Percentiles rank a stretch among this genome's conserved stretches.
Evolutionary conservation across 169 alveolate genomes (phyloP).

Genomic region (Perkinsus olseni): DNA sequence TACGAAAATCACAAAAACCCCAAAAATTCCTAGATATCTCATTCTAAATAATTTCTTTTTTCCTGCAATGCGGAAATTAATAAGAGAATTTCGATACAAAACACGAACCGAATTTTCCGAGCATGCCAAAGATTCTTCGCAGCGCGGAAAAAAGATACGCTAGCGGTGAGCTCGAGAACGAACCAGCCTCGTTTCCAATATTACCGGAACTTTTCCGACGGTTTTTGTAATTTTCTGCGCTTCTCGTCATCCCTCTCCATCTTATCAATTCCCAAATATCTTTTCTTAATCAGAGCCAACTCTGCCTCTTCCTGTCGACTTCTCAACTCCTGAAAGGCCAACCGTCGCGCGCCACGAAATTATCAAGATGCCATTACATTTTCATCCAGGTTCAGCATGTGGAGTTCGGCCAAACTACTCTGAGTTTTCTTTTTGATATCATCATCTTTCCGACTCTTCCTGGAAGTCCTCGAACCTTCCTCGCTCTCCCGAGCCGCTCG

Average conservation of each 20-base stretch:
- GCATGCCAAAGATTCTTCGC: neutral
- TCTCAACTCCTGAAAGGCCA: constrained; percentile 21
- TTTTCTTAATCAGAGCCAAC: constrained; percentile 64
- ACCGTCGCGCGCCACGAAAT: neutral
- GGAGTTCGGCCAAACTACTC: constrained; percentile 18
- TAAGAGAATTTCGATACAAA: neutral
- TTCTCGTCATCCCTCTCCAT: constrained; percentile 19
- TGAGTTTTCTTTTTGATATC: neutral
- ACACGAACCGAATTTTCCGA: neutral
- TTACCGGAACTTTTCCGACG: constrained; percentile 78
- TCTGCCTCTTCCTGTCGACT: constrained; percentile 55
- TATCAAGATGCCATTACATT: neutral
- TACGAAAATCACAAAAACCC: neutral
- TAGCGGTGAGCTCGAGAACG: no score
- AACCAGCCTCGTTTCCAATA: no score
- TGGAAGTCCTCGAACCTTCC: constrained; percentile 4
- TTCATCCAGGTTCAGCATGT: constrained; percentile 16
- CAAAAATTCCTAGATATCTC: neutral
- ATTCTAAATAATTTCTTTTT: neutral
- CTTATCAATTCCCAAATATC: constrained; percentile 72
- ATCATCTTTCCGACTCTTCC: constrained; percentile 6
- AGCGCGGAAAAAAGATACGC: neutral
- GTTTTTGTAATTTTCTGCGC: constrained; percentile 72
- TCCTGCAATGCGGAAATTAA: neutral
- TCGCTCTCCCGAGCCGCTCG: constrained; percentile 2